These are phyloP conservation scores for Solanum hybrid DNA, from an alignment of 305 asterid genomes.

Conservation along the genomic window DNA sequence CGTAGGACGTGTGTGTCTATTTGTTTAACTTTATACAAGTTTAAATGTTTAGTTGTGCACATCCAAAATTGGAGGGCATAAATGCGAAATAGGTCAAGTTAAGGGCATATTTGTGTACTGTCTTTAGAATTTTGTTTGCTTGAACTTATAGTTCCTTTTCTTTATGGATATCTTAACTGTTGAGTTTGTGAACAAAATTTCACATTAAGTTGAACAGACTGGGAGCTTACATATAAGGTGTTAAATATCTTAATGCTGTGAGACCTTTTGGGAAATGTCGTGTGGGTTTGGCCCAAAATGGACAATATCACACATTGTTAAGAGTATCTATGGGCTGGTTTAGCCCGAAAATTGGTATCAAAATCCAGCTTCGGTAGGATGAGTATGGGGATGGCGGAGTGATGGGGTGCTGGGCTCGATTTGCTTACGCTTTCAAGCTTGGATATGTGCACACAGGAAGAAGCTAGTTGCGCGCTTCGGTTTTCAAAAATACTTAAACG, in stretches of 20 bases:
- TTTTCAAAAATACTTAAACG: background rate
- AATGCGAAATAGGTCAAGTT: background rate
- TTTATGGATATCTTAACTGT: background rate
- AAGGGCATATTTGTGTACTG: background rate
- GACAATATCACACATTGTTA: background rate
- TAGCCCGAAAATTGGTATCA: background rate
- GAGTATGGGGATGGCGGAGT: background rate
- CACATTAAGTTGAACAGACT: background rate
- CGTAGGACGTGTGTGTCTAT: background rate
- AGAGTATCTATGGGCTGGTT: background rate
- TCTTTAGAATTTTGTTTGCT: background rate
- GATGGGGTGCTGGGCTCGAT: background rate
- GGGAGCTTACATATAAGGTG: background rate
- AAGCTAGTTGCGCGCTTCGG: background rate
- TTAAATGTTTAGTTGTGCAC: background rate
- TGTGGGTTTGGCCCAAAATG: background rate
- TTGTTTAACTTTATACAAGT: too few species aligned
- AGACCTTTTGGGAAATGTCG: background rate
- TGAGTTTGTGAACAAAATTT: background rate
- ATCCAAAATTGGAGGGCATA: background rate
- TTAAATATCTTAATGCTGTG: background rate
- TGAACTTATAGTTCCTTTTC: background rate
- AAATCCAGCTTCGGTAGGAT: background rate
- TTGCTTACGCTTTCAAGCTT: background rate
- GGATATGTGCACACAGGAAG: background rate